phyloP scores from a whole-genome alignment of 306 rosid species.

The Cicer pinnatifidum region DNA sequence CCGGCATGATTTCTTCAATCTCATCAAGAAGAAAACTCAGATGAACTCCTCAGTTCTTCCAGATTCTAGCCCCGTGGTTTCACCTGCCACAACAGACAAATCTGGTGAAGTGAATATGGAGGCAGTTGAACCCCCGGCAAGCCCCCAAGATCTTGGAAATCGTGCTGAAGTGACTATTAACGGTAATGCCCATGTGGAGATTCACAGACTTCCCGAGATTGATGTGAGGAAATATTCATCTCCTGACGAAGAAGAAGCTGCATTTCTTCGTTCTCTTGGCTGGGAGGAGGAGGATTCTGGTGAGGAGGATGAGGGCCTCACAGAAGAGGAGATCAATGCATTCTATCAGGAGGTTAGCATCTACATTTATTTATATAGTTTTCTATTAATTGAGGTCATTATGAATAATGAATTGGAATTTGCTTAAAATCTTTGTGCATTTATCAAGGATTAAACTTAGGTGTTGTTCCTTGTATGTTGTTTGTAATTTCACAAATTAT shows the following conservation, averaged over 20 bases:
- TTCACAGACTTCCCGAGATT: conserved; percentile 48
- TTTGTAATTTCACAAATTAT: not conserved
- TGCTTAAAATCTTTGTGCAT: conserved; percentile 3
- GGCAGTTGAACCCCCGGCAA: conserved; percentile 53
- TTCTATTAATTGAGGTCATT: conserved; percentile 16
- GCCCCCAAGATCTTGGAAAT: conserved; percentile 57
- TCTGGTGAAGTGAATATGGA: conserved; percentile 64
- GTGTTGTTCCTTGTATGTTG: not conserved
- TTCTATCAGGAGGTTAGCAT: conserved; percentile 75
- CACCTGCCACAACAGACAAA: conserved; percentile 64
- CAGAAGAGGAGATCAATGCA: conserved; percentile 91
- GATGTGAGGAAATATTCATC: conserved; percentile 43
- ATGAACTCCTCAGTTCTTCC: conserved; percentile 59
- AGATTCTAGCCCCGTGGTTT: conserved; percentile 58
- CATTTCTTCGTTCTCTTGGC: conserved; percentile 96
- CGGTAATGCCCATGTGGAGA: conserved; percentile 61
- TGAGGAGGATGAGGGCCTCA: conserved; percentile 94
- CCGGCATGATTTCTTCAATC: conserved; percentile 92
- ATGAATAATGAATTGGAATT: conserved; percentile 20
- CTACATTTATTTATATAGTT: conserved; percentile 4
- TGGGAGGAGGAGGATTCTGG: conserved; percentile 93
- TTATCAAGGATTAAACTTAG: not conserved
- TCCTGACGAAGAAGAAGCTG: conserved; percentile 90
- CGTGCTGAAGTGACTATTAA: conserved; percentile 62
- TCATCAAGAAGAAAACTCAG: conserved; percentile 74